These are phyloP conservation scores for Xylaria sp. DNA, from an alignment of 495 filamentous ascomycete genomes.

Conservation along the genomic window DNA sequence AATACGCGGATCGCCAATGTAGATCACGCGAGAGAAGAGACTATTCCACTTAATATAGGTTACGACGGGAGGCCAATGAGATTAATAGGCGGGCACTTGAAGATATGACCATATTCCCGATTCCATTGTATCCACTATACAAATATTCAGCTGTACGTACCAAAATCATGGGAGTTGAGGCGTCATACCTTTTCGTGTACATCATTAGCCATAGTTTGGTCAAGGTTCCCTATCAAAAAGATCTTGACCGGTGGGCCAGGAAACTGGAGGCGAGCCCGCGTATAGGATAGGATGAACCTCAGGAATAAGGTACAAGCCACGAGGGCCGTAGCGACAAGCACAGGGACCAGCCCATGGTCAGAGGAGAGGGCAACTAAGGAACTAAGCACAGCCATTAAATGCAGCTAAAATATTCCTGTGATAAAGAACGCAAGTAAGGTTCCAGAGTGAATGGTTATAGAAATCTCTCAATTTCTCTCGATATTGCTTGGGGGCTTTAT, in stretches of 20 bases:
- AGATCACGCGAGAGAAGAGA: slow-evolving; percentile 23
- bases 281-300: slow-evolving; percentile 19
- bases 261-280: slow-evolving; percentile 24
- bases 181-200: slow-evolving; percentile 19
- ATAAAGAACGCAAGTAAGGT: background rate
- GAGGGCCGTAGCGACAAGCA: background rate
- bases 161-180: background rate
- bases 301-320: slow-evolving; percentile 9
- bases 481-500: background rate
- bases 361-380: background rate
- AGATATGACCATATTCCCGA: slow-evolving; percentile 25
- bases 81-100: background rate
- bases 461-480: background rate
- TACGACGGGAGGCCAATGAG: background rate
- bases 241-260: slow-evolving; percentile 23
- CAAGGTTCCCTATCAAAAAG: slow-evolving; percentile 18
- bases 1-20: slow-evolving; percentile 20
- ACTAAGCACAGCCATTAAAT: slow-evolving; percentile 17
- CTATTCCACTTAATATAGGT: slow-evolving; percentile 22
- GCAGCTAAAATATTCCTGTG: background rate
- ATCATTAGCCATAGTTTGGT: slow-evolving; percentile 21
- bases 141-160: background rate
- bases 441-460: background rate
- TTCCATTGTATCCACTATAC: slow-evolving; percentile 25
- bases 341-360: slow-evolving; percentile 10